Evolutionary conservation across 768 basidiomycete genomes (phyloP), one percentile per base, ranked within the genome.

Genomic region (Panaeolus papilionaceus): DNA sequence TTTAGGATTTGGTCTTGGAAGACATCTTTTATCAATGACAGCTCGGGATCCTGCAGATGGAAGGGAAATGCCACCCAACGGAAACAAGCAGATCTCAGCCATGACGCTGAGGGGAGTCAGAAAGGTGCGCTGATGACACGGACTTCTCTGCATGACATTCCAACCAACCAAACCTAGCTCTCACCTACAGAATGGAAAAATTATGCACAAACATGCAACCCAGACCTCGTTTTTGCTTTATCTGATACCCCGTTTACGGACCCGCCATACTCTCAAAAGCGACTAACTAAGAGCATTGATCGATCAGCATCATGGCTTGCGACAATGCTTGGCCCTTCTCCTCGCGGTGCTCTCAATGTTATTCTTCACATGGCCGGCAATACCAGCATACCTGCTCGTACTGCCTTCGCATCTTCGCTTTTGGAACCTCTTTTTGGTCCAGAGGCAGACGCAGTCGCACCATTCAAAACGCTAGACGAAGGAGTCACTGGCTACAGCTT

Each of bases 311-410:
- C 83, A 0, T 95, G 94, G 94, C 77, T 94, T 0, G 77, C 82
- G 0, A 79, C 84, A 39, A 68, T 92, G 0, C 81, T 94, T 2
- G 77, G 79, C 14, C 64, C 78, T 77, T 2, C 68, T 71, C 26
- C 69, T 10, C 39, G 75, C 73, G 51, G 75, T 72, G 66, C 58
- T 11, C 76, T 80, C n/a, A 84, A 85, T 62, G 77, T 95, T 2
- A 81, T 95, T 54, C 86, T 93, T 0, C 88, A 89, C 49, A 86
- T 96, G 81, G 85, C 85, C 0, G 95, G 94, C 0, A 85, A 86
- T 0, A 79, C 84, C 0, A 86, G 79, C 38, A 64, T 76, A 0
- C 74, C 82, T 0, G 92, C 94, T 0, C 86, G 95, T 23, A 77
- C 79, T 63, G 88, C 87, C 0, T 95, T 94, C 73, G 79, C 92